Conservation (phyloP, 2,329 filamentous ascomycete species). For the Clonostachys rhizophaga region DNA sequence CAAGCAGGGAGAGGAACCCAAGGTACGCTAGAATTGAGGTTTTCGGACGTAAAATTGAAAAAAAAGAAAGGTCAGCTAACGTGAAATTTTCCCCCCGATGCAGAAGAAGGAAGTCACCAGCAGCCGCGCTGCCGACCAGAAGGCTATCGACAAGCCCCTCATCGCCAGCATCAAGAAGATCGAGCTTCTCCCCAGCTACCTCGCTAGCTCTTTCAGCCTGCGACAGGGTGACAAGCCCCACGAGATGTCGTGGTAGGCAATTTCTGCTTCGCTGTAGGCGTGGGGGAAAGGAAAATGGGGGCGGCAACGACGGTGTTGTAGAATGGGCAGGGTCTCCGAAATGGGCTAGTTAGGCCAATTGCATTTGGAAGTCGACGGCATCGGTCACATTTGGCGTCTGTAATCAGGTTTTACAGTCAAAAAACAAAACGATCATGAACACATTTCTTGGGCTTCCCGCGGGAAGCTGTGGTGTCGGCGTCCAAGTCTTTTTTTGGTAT, state of each 20-base stretch:
- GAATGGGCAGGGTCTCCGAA: slow-evolving; percentile 38
- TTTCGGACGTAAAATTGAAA: too few relatives aligned
- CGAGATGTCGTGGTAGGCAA: slow-evolving; percentile 95
- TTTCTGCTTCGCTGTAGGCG: neutral
- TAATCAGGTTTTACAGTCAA: slow-evolving; percentile 62
- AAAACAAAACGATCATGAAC: slow-evolving; percentile 40
- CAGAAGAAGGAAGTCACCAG: slow-evolving; percentile 97
- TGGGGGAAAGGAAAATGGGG: neutral
- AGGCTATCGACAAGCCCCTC: slow-evolving; percentile 95
- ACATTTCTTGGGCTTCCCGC: too few relatives aligned
- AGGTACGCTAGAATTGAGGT: slow-evolving; percentile 61
- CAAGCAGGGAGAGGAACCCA: slow-evolving; percentile 96
- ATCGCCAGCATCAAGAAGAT: slow-evolving; percentile 98
- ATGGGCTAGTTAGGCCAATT: slow-evolving; percentile 57
- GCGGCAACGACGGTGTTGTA: slow-evolving; percentile 27
- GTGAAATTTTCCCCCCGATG: slow-evolving; percentile 13
- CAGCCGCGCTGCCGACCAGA: slow-evolving; percentile 94
- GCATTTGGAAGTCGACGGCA: slow-evolving; percentile 63
- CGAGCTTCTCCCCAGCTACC: slow-evolving; percentile 88
- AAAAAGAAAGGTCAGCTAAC: slow-evolving; percentile 28
- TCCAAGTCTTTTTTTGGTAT: too few relatives aligned
- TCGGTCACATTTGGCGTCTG: slow-evolving; percentile 64
- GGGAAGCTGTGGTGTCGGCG: too few relatives aligned
- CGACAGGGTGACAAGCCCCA: slow-evolving; percentile 99
- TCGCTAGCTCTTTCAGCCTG: slow-evolving; percentile 94